Evolutionary conservation across 441 rosid genomes (phyloP).

Genomic region (Populus hybrid): DNA sequence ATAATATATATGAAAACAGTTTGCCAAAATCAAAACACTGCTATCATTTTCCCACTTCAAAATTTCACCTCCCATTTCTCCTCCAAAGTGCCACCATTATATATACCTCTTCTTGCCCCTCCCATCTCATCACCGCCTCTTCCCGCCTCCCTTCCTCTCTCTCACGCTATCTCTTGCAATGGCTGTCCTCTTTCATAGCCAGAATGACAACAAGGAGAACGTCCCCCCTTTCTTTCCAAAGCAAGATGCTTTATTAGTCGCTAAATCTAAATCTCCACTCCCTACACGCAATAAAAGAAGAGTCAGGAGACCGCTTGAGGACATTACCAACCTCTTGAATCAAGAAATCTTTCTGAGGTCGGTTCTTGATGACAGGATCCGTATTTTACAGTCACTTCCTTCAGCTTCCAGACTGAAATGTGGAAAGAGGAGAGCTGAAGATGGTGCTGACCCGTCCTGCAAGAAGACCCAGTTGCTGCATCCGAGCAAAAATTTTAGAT

Average conservation of each 20-base stretch:
- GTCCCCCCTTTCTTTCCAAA: constrained; percentile 21
- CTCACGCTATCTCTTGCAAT: constrained; percentile 10
- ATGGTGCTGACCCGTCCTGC: constrained; percentile 1
- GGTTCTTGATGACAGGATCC: neutral
- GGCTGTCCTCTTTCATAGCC: constrained; percentile 18
- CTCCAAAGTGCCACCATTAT: constrained; percentile 36
- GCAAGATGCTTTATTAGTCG: neutral
- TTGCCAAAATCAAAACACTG: neutral
- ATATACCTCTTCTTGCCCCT: constrained; percentile 7
- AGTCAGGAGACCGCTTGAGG: constrained; percentile 36
- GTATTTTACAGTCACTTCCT: neutral
- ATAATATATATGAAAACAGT: too few relatives aligned
- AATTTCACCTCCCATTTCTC: constrained; percentile 19
- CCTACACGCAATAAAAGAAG: neutral
- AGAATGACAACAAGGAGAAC: constrained; percentile 34
- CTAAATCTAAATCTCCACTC: constrained; percentile 6
- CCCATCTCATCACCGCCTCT: neutral
- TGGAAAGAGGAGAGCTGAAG: constrained; percentile 23
- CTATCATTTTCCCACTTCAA: constrained; percentile 11
- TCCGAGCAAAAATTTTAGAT: constrained; percentile 28
- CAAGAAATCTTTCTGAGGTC: constrained; percentile 3
- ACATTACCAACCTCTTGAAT: constrained; percentile 32
- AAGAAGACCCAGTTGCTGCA: constrained; percentile 20
- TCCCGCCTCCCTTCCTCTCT: neutral
- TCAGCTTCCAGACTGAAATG: constrained; percentile 16